These are phyloP conservation scores for Limnomonas spitsbergensis DNA, from an alignment of 139 green algal species.

Conservation along the genomic window DNA sequence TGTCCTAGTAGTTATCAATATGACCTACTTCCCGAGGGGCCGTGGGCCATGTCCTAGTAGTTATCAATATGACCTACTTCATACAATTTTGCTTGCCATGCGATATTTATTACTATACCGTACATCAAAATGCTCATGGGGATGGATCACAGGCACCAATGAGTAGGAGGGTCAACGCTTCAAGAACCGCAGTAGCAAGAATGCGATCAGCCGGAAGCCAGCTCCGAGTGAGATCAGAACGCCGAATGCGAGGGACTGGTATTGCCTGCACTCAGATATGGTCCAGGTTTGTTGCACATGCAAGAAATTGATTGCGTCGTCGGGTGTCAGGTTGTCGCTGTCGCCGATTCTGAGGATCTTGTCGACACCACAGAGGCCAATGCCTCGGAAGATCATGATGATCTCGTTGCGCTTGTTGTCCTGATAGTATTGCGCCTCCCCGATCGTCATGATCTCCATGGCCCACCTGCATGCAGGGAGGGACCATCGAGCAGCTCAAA, in stretches of 20 bases:
- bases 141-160: no score
- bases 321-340: background rate
- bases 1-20: no score
- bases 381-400: slow-evolving; percentile 34
- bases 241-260: slow-evolving; percentile 7
- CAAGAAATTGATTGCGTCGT: slow-evolving; percentile 40
- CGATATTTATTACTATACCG: no score
- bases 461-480: slow-evolving; percentile 26
- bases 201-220: slow-evolving; percentile 27
- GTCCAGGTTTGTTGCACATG: slow-evolving; percentile 23
- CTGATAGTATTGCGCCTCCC: slow-evolving; percentile 35
- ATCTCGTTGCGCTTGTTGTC: slow-evolving; percentile 42
- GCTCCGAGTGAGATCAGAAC: slow-evolving; percentile 20
- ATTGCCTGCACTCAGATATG: slow-evolving; percentile 20
- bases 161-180: no score
- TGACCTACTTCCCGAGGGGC: no score
- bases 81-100: no score
- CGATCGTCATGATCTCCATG: slow-evolving; percentile 35
- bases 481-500: background rate
- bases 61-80: no score
- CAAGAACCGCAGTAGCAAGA: slow-evolving; percentile 13
- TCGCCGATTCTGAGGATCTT: slow-evolving; percentile 13
- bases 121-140: no score
- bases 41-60: no score
- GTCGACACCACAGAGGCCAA: slow-evolving; percentile 42